Evolutionary conservation across 306 rosid species (phyloP).

Genomic region (Cucurbita ficifolia): DNA sequence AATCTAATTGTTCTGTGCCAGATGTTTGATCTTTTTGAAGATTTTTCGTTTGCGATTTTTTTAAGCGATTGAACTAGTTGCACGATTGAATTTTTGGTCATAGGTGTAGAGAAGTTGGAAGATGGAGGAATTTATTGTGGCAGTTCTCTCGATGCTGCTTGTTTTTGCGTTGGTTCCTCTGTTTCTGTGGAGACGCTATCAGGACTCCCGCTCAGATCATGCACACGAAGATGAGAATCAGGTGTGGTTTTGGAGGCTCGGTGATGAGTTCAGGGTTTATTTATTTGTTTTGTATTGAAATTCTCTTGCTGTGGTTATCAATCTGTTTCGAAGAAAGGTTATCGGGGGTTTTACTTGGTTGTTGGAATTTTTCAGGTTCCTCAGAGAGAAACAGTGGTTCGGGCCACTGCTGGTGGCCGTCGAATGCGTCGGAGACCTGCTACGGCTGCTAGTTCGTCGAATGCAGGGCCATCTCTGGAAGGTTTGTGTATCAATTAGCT

Average conservation of each 20-base stretch:
- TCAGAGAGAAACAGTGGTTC: constrained; percentile 53
- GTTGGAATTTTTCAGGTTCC: constrained; percentile 33
- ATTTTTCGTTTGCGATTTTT: not conserved
- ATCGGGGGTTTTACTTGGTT: not conserved
- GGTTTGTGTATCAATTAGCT: constrained; percentile 20
- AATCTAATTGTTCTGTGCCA: not conserved
- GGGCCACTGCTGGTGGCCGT: constrained; percentile 53
- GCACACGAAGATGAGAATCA: constrained; percentile 45
- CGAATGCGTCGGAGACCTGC: constrained; percentile 89
- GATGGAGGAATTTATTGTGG: constrained; percentile 58
- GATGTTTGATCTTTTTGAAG: not conserved
- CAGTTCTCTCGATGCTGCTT: constrained; percentile 52
- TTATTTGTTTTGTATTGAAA: not conserved
- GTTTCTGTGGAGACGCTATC: constrained; percentile 67
- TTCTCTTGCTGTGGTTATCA: not conserved
- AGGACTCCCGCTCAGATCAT: constrained; percentile 28
- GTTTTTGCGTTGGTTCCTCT: constrained; percentile 50
- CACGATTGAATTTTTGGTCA: not conserved
- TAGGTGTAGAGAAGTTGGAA: not conserved
- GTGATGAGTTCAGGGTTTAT: not conserved
- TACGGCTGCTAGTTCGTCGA: constrained; percentile 76
- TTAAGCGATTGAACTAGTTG: not conserved
- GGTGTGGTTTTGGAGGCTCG: constrained; percentile 25
- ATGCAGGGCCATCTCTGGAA: constrained; percentile 37
- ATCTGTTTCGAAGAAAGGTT: not conserved